Conservation (phyloP, 2,329 filamentous ascomycete genomes). For the Colletotrichum tropicicola region DNA sequence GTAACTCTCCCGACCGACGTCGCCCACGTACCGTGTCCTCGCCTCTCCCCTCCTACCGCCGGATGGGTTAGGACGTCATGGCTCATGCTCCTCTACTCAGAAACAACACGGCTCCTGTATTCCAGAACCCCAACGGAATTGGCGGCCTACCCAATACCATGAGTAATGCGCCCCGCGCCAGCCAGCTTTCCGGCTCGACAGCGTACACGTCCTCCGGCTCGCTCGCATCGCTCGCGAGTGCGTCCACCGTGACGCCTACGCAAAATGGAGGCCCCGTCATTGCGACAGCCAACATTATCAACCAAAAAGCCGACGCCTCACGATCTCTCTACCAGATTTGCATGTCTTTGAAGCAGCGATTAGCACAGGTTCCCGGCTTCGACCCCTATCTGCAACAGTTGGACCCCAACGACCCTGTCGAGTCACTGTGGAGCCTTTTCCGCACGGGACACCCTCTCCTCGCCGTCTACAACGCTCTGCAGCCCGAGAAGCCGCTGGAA, state of each 20-base stretch:
- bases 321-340: conserved; percentile 96
- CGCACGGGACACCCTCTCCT: conserved; percentile 85
- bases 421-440: conserved; percentile 89
- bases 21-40: neutral
- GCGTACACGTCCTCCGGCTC: conserved; percentile 63
- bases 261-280: conserved; percentile 70
- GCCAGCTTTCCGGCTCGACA: conserved; percentile 71
- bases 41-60: conserved; percentile 31
- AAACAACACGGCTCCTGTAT: conserved; percentile 67
- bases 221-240: conserved; percentile 56
- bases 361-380: conserved; percentile 86
- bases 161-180: conserved; percentile 64
- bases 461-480: conserved; percentile 86
- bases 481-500: conserved; percentile 73
- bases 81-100: conserved; percentile 67
- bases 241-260: conserved; percentile 48
- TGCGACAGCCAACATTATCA: conserved; percentile 94
- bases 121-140: conserved; percentile 58
- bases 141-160: conserved; percentile 56
- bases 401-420: conserved; percentile 79
- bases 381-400: conserved; percentile 78
- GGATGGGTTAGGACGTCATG: conserved; percentile 60
- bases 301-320: conserved; percentile 91
- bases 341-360: conserved; percentile 81
- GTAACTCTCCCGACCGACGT: neutral